Evolutionary conservation across 2,329 filamentous ascomycete genomes (phyloP).

Genomic region (Rhexocercosporidium sp.): DNA sequence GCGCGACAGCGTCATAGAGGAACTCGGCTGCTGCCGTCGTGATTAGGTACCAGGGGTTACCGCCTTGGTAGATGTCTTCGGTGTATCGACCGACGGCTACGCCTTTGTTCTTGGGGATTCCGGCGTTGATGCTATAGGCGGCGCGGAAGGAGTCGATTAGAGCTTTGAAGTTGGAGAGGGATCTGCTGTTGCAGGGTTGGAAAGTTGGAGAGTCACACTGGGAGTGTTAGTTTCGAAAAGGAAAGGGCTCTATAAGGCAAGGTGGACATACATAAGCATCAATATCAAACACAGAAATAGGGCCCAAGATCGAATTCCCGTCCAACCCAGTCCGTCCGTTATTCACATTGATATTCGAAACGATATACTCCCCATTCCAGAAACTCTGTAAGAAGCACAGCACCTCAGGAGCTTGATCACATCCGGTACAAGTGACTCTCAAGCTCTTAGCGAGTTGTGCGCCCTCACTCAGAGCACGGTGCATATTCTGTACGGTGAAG

Average conservation of each 20-base stretch:
- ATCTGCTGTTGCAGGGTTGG: conserved; percentile 61
- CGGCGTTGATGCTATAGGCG: conserved; percentile 69
- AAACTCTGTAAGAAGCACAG: conserved; percentile 77
- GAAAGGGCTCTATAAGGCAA: not conserved
- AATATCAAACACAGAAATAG: conserved; percentile 73
- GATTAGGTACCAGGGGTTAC: conserved; percentile 81
- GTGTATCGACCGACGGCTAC: conserved; percentile 69
- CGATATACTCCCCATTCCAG: conserved; percentile 70
- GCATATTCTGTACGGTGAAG: conserved; percentile 74
- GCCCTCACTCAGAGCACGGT: conserved; percentile 67
- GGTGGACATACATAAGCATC: conserved; percentile 48
- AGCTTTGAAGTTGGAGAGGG: conserved; percentile 78
- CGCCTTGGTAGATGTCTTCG: conserved; percentile 76
- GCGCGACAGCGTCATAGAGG: conserved; percentile 75
- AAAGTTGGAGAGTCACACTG: conserved; percentile 72
- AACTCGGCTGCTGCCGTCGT: conserved; percentile 80
- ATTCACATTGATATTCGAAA: conserved; percentile 71
- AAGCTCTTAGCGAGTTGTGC: conserved; percentile 66
- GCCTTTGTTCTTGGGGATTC: conserved; percentile 63
- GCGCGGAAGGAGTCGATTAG: conserved; percentile 75
- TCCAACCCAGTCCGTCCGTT: conserved; percentile 71
- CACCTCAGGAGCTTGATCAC: conserved; percentile 69
- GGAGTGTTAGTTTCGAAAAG: not conserved
- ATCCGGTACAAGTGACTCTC: conserved; percentile 62
- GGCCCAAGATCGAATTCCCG: conserved; percentile 69